Percentiles rank a stretch among this genome's conserved stretches.
Conservation (phyloP, 768 basidiomycete species). For the Panaeolus cyanescens region DNA sequence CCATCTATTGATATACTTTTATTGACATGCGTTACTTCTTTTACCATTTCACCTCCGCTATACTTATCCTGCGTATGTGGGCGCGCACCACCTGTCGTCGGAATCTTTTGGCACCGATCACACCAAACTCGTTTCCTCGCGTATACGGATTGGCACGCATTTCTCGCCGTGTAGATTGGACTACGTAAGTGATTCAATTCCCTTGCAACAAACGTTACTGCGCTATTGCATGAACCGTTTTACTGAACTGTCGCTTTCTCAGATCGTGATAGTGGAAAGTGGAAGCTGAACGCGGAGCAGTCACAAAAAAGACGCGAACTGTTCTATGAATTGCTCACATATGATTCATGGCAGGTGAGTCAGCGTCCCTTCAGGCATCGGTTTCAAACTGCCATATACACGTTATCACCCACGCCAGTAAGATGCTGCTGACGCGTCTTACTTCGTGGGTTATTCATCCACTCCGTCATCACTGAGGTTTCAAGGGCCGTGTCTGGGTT, state of each 20-base stretch:
- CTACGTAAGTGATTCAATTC: constrained; percentile 52
- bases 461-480: too few species aligned
- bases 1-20: background rate
- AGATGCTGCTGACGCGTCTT: background rate
- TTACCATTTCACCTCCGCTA: background rate
- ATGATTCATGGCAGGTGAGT: constrained; percentile 71
- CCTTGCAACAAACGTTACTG: background rate
- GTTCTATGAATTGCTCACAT: constrained; percentile 67
- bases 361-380: background rate
- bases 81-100: constrained; percentile 7
- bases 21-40: too few species aligned
- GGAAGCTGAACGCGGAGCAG: constrained; percentile 59
- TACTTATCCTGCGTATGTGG: constrained; percentile 1
- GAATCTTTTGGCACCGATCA: background rate
- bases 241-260: background rate
- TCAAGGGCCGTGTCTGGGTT: too few species aligned
- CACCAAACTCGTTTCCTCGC: background rate
- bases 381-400: background rate
- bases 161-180: constrained; percentile 47
- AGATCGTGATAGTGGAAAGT: constrained; percentile 72
- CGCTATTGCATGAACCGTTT: background rate
- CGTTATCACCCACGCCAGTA: background rate
- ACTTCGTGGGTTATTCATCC: too few species aligned
- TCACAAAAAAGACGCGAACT: constrained; percentile 59
- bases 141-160: constrained; percentile 7